Evolutionary conservation across 306 rosid species (phyloP), one percentile per base, ranked within the genome.

Genomic region (Fagus crenata): DNA sequence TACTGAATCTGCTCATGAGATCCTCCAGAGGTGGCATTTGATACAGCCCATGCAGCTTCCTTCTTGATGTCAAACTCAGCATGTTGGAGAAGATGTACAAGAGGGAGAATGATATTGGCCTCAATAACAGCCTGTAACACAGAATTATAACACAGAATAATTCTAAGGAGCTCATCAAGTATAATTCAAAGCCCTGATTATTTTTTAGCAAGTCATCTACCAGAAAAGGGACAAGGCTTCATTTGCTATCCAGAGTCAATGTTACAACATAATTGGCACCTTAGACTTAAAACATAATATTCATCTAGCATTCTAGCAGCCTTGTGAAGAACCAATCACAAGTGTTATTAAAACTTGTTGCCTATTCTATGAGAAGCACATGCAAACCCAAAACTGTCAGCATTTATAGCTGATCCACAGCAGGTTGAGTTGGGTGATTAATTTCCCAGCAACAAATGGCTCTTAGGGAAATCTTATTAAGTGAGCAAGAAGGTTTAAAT

Each of bases 21-120:
- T 49, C 96, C 96, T 53, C 90, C 92, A 49, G 90, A 88, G 63
- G 91, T 90, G 49, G 91, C 92, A 84, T 90, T 90, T 53, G 90
- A 86, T 73, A 90, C 80, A 18, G 91, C 96, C 96, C 92, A 90
- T 4, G 90, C 92, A 68, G 96, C 96, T 80, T 90, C 96, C 86
- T 86, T 90, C 89, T 90, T 90, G 67, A 90, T 81, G 35, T 88
- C 92, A 63, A 90, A 88, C 70, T 90, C 96, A 2, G 92, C 87
- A 76, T 79, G 60, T 80, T 86, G 85, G 64, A 90, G 92, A 79
- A 90, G 87, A 70, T 85, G 81, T 31, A 90, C 86, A 18, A 90
- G 90, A 7, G 92, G 92, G 32, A 9, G 78, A 68, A 90, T 74
- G 74, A 88, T 74, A 28, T 81, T 78, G 77, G 96, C 89, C 56